These are phyloP conservation scores for Rhizopus microsporus DNA, from an alignment of 371 early-diverging fungal species.

Conservation along the genomic window DNA sequence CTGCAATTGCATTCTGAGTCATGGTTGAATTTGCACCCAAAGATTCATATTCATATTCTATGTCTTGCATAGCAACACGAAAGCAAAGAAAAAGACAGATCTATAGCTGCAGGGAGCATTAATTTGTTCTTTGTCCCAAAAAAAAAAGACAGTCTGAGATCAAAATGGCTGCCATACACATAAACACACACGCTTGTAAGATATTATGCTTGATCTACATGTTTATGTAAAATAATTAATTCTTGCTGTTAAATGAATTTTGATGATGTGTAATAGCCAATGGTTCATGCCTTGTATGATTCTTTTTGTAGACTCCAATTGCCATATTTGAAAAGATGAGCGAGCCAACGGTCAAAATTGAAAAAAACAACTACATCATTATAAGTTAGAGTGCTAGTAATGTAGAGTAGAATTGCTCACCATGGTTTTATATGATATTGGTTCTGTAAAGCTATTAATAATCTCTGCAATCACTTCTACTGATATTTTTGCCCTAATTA, in stretches of 20 bases:
- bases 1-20: slow-evolving; percentile 84
- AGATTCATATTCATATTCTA: slow-evolving; percentile 85
- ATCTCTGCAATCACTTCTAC: slow-evolving; percentile 84
- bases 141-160: background rate
- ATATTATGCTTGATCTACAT: too few relatives aligned
- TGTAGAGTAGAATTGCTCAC: slow-evolving; percentile 26
- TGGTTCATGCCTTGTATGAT: slow-evolving; percentile 1
- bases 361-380: slow-evolving; percentile 10
- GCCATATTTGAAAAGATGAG: slow-evolving; percentile 18
- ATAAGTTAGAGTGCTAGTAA: background rate
- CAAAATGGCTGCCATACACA: background rate
- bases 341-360: slow-evolving; percentile 1
- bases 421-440: slow-evolving; percentile 82
- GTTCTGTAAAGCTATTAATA: slow-evolving; percentile 77
- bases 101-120: background rate
- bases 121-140: background rate
- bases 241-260: background rate
- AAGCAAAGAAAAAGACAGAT: slow-evolving; percentile 5
- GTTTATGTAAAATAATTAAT: background rate
- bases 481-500: slow-evolving; percentile 58
- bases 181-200: too few relatives aligned
- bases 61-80: slow-evolving; percentile 4
- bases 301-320: slow-evolving; percentile 13
- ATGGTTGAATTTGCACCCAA: slow-evolving; percentile 80
- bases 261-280: background rate